A percentile compares a stretch with the other conserved stretches of the same genome.
Evolutionary conservation across 441 rosid species (phyloP).

Genomic region (Eruca vesicaria): DNA sequence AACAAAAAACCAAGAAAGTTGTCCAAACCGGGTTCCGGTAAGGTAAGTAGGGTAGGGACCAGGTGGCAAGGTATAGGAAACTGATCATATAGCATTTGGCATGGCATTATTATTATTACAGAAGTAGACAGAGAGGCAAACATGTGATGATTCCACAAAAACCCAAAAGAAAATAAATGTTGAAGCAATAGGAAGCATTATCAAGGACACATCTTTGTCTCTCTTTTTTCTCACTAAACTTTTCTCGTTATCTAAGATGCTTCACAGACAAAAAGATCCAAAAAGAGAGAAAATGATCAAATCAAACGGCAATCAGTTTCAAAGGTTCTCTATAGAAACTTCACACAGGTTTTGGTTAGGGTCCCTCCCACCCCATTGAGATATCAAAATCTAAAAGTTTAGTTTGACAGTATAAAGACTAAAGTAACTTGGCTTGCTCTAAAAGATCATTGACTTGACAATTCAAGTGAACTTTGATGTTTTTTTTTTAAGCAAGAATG

Average conservation of each 20-base stretch:
- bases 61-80: constrained; percentile 15
- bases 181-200: constrained; percentile 12
- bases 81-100: constrained; percentile 7
- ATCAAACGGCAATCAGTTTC: constrained; percentile 13
- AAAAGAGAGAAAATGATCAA: neutral
- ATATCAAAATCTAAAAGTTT: constrained; percentile 24
- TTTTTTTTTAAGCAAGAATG: constrained; percentile 31
- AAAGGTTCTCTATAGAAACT: neutral
- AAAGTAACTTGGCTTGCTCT: constrained; percentile 28
- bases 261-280: constrained; percentile 18
- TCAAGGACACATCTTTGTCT: constrained; percentile 24
- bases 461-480: constrained; percentile 28
- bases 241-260: constrained; percentile 18
- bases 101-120: constrained; percentile 25
- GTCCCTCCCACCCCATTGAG: constrained; percentile 20
- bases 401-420: constrained; percentile 26
- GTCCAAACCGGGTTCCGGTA: neutral
- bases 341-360: neutral
- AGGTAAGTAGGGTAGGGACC: neutral
- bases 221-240: constrained; percentile 19
- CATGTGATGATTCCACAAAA: constrained; percentile 30
- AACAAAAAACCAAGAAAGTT: too few relatives aligned
- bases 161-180: constrained; percentile 25
- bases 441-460: constrained; percentile 33
- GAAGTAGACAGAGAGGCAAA: constrained; percentile 24